These are phyloP conservation scores for Camellia sinensis DNA, from an alignment of 148 eudicot genomes.

Conservation along the genomic window DNA sequence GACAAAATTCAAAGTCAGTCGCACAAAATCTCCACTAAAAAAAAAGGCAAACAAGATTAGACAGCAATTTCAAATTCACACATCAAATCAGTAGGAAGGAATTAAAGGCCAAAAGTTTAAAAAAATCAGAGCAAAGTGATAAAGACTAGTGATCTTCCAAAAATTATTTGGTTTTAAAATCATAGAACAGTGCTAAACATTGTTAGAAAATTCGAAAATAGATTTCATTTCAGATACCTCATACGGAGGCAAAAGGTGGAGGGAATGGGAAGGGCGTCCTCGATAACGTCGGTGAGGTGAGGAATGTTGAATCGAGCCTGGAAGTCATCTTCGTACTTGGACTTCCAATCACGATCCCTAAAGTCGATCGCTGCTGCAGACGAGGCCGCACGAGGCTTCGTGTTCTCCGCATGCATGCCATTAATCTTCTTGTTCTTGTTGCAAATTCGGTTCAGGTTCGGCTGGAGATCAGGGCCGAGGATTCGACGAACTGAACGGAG, in stretches of 20 bases:
- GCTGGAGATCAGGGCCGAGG: background rate
- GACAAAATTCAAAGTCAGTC: background rate
- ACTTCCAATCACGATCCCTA: constrained; percentile 82
- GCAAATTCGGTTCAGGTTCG: constrained; percentile 7
- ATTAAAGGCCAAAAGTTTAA: background rate
- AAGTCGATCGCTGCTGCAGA: constrained; percentile 37
- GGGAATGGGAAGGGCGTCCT: constrained; percentile 64
- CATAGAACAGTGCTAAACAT: background rate
- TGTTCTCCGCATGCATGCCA: constrained; percentile 17
- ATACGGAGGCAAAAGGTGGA: constrained; percentile 91
- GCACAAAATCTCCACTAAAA: background rate
- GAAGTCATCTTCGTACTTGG: constrained; percentile 59
- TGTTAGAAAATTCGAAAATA: background rate
- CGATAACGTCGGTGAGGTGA: constrained; percentile 67
- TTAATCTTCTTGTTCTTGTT: background rate
- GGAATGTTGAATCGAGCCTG: constrained; percentile 66
- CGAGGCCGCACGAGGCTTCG: background rate
- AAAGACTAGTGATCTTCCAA: background rate
- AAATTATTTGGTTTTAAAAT: background rate
- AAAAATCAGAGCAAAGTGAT: background rate
- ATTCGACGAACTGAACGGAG: constrained; percentile 4
- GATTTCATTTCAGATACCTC: constrained; percentile 41
- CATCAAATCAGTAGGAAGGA: background rate
- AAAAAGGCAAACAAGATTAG: background rate
- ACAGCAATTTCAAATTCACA: background rate